A percentile compares a stretch with the other conserved stretches of the same genome.
These are phyloP conservation scores for Solanum piurae DNA, from an alignment of 257 asterid genomes.

Conservation along the genomic window DNA sequence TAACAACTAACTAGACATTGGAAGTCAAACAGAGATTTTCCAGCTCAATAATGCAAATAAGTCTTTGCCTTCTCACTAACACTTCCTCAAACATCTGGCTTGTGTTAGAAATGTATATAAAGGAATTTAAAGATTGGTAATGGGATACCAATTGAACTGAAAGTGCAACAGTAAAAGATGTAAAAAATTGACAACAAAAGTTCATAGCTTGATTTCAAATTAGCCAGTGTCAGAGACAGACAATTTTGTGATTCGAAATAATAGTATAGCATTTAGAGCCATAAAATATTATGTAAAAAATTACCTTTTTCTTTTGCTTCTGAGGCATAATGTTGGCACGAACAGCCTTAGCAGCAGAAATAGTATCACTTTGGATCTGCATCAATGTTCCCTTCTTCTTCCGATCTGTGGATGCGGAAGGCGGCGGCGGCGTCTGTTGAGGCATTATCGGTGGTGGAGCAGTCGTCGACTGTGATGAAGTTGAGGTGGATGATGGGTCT, in stretches of 20 bases:
- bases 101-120: background rate
- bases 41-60: background rate
- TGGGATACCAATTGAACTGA: background rate
- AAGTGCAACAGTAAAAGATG: background rate
- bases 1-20: background rate
- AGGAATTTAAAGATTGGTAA: background rate
- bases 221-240: background rate
- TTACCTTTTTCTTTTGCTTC: constrained; percentile 72
- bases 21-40: background rate
- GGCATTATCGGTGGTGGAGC: constrained; percentile 22
- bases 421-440: constrained; percentile 30
- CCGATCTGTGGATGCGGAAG: constrained; percentile 52
- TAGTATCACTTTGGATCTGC: constrained; percentile 98
- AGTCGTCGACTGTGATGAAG: constrained; percentile 7
- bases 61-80: background rate
- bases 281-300: background rate
- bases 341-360: constrained; percentile 92
- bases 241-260: background rate
- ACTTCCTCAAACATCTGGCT: background rate
- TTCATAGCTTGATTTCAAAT: background rate
- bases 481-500: constrained; percentile 48
- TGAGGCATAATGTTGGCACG: constrained; percentile 80
- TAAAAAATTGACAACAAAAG: background rate
- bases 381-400: constrained; percentile 79
- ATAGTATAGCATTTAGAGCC: background rate